Evolutionary conservation across 176 grass and related monocot species (phyloP), one percentile per base, ranked within the genome.

Genomic region (Hsuehochloa calcarea): DNA sequence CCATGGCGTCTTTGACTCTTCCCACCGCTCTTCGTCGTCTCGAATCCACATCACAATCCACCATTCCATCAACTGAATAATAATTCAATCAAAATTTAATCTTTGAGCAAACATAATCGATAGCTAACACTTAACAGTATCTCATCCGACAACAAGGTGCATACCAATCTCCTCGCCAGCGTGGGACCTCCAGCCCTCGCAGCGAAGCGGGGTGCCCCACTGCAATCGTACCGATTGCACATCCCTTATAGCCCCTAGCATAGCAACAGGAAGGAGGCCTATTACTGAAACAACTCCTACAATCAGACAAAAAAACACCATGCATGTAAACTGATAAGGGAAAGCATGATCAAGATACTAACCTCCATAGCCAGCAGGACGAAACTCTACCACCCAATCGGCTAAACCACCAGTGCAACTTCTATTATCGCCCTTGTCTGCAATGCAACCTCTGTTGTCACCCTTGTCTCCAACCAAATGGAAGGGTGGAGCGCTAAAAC

Each of bases 21-120:
- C 85, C 6, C 84, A 95, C 23, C 25, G 65, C 45, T 58, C 79
- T 29, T 83, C 72, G 14, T 99, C 93, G 45, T 94, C 93, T 25
- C 72, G 88, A 83, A 94, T 96, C 97, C 97, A 99, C 68, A 82
- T 99, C 97, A 50, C 97, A 99, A 79, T 99, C 96, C 9, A 81
- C 74, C 85, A 94, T 76, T 68, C 89, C 96, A 89, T 98, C 96
- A 29, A 96, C 96, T 98, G 84, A 41, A 87, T 0, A 68, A 81
- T 6, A 75, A 80, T 67, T 31, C 68, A 86, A 77, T 60, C 13
- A 85, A 86, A 75, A 86, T 71, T 7, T 69, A 65, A 70, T 78
- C 55, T 9, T 58, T 61, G 40, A 59, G 68, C 47, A 10, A 72
- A 72, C 50, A 63, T 10, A 90, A 64, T 76, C 4, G 1, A 45